Percentiles rank a stretch among this genome's conserved stretches.
Evolutionary conservation across 257 asterid genomes (phyloP).

Genomic region (Solanum gracilifrons): DNA sequence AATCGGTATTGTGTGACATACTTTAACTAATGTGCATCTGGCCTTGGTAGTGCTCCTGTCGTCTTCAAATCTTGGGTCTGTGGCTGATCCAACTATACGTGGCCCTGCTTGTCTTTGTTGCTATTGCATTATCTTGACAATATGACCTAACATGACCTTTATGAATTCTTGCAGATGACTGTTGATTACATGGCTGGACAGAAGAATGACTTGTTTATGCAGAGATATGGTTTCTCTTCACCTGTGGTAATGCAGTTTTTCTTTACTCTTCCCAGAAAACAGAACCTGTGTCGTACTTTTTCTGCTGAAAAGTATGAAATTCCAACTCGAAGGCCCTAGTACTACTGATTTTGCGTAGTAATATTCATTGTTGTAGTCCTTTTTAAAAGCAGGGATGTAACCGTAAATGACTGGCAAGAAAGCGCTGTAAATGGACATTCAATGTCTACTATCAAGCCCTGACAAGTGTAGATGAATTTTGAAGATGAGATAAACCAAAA

Average conservation of each 20-base stretch:
- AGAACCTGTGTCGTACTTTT: background rate
- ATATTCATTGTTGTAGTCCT: background rate
- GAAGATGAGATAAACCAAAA: background rate
- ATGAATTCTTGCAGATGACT: conserved; percentile 66
- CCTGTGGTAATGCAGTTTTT: conserved; percentile 58
- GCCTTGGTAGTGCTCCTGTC: background rate
- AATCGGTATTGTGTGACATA: background rate
- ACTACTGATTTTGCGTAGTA: background rate
- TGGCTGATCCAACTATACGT: background rate
- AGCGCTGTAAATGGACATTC: background rate
- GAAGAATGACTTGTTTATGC: conserved; percentile 71
- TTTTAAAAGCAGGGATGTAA: background rate
- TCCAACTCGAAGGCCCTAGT: background rate
- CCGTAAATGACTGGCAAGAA: background rate
- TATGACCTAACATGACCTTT: background rate
- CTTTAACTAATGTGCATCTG: background rate
- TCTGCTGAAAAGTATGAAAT: background rate
- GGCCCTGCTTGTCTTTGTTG: background rate
- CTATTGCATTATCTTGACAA: background rate
- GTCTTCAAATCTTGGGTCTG: background rate
- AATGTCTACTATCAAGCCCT: background rate
- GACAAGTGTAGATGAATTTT: background rate
- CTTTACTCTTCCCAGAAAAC: background rate
- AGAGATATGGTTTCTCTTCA: conserved; percentile 94
- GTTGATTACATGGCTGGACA: conserved; percentile 67